Base-by-base conservation (phyloP, 2,329 filamentous ascomycete species). In the Aspergillus piperis region DNA sequence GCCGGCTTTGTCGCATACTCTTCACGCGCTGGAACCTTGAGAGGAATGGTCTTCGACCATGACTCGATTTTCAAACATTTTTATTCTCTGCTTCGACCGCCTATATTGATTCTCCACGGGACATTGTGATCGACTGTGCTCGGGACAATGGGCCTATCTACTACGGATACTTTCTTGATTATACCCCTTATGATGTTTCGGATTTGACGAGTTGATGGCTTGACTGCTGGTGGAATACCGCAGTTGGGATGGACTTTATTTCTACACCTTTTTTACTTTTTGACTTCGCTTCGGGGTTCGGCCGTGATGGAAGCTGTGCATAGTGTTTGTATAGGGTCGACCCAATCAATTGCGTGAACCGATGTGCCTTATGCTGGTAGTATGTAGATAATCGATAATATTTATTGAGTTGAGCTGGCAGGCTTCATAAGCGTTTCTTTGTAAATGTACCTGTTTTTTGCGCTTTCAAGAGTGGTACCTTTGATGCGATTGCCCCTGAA, bases 131-230 rank as follows among this genome's bases (percentile, higher is more conserved):
- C 21, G 52, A 62, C 21, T 30, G n/a, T 42, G 39, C 44, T 61
- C 57, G 36, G 21, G 58, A 39, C 41, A 32, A 58, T 49, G 60
- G 42, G 54, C 50, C 62, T 59, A 62, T 64, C 38, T 38, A 63
- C 62, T 67, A 68, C 64, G 65, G 51, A 64, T 66, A 66, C 64
- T 66, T 71, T 36, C 32, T 36, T 36, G 32, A 23, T 44, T 44
- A 74, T 74, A 74, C 70, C 71, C 72, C 70, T 69, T 66, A 73
- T 57, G 59, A 67, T 49, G 59, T 65, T 68, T 64, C 53, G 44
- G 53, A 55, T 55, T 30, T 55, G 25, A 76, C 59, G 72, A 75
- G 67, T 71, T 72, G 65, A 75, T 66, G 71, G 65, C 27, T 55
- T 67, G 64, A 59, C 64, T 49, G 36, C 54, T 42, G 54, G 51